Evolutionary conservation across 1,139 yeast species (phyloP).

Genomic region (Pichia sp.): DNA sequence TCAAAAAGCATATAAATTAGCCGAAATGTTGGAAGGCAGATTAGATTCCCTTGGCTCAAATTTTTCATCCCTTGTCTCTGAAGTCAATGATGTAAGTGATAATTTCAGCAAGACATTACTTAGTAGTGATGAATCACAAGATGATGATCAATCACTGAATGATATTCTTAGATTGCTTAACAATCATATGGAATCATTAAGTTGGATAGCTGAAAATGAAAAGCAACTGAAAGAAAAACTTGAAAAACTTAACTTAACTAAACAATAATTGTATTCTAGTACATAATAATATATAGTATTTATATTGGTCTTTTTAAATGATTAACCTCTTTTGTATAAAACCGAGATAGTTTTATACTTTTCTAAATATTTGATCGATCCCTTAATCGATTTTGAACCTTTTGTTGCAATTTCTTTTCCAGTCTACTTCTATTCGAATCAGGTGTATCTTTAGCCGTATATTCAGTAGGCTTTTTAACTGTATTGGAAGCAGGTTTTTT

Average conservation of each 20-base stretch:
- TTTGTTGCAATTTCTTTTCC: conserved; percentile 26
- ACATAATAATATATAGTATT: not conserved
- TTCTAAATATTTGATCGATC: conserved; percentile 8
- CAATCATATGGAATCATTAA: conserved; percentile 82
- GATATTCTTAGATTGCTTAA: conserved; percentile 76
- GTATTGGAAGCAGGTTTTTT: not conserved
- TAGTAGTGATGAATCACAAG: conserved; percentile 19
- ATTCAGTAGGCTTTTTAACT: too few relatives aligned
- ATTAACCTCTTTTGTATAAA: not conserved
- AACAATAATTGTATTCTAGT: not conserved
- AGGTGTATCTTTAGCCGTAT: not conserved
- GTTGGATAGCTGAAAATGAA: conserved; percentile 76
- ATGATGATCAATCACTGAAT: conserved; percentile 37
- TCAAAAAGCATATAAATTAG: conserved; percentile 82
- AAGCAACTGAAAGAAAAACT: conserved; percentile 62
- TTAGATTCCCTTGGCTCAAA: conserved; percentile 71
- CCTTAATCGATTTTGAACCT: conserved; percentile 25
- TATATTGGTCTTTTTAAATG: not conserved
- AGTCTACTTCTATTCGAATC: conserved; percentile 29
- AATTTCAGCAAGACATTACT: conserved; percentile 57
- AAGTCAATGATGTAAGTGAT: conserved; percentile 81
- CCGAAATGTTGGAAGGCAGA: conserved; percentile 79
- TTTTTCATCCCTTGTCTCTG: conserved; percentile 68
- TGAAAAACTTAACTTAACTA: conserved; percentile 30
- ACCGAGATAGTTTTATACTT: not conserved